Percentiles rank a stretch among this genome's conserved stretches.
phyloP scores from a whole-genome alignment of 2,329 filamentous ascomycete species.

The Knufia fluminis region DNA sequence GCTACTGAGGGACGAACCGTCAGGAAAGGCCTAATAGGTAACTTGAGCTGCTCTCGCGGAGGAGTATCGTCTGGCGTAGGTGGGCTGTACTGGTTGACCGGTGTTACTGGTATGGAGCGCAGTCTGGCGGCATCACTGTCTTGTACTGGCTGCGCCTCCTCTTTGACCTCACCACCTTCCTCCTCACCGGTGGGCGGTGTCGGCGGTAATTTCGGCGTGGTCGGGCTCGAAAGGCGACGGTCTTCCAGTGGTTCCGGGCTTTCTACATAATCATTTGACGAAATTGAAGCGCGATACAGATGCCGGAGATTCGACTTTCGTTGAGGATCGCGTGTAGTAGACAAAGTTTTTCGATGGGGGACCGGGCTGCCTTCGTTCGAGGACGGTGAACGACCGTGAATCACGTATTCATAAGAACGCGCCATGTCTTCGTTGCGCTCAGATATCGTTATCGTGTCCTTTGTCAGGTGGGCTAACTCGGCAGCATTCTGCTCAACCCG shows the following conservation, averaged over 20 bases:
- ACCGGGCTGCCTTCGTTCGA: neutral
- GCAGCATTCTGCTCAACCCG: neutral
- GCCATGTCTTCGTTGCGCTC: neutral
- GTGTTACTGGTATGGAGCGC: conserved; percentile 18
- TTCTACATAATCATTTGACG: conserved; percentile 7
- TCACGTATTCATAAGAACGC: conserved; percentile 6
- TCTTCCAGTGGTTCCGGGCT: conserved; percentile 3
- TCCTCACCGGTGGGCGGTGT: conserved; percentile 19
- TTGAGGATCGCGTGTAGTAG: neutral
- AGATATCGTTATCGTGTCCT: neutral
- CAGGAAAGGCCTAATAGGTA: conserved; percentile 36
- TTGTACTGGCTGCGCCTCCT: neutral
- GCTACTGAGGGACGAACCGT: conserved; percentile 47
- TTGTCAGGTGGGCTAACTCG: neutral
- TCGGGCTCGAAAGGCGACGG: conserved; percentile 12
- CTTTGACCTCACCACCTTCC: conserved; percentile 5
- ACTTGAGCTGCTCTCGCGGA: conserved; percentile 41
- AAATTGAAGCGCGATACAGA: conserved; percentile 18
- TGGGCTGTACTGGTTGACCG: conserved; percentile 23
- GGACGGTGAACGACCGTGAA: conserved; percentile 2
- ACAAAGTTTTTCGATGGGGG: conserved; percentile 3
- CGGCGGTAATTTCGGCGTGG: conserved; percentile 19
- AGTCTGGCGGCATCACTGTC: conserved; percentile 21
- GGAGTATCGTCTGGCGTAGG: conserved; percentile 70
- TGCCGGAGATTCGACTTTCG: conserved; percentile 14